Evolutionary conservation across 495 filamentous ascomycete species (phyloP).

Genomic region (Corynascus novoguineensis): DNA sequence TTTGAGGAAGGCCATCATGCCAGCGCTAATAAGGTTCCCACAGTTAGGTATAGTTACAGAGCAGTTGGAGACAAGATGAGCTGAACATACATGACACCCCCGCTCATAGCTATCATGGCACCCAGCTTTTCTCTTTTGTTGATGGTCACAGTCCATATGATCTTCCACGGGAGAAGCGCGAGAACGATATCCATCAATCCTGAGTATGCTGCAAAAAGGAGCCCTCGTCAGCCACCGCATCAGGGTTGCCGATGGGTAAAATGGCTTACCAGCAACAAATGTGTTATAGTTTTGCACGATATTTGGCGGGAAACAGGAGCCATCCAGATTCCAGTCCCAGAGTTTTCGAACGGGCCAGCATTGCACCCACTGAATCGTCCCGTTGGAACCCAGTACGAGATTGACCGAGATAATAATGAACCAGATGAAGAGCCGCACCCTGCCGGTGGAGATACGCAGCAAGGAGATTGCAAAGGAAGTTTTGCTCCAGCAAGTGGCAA

Average conservation of each 20-base stretch:
- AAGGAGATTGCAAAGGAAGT: constrained; percentile 13
- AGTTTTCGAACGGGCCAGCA: constrained; percentile 14
- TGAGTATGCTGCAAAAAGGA: neutral
- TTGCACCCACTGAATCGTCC: constrained; percentile 19
- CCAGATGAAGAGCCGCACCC: constrained; percentile 12
- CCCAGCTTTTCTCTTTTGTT: constrained; percentile 27
- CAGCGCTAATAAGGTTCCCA: neutral
- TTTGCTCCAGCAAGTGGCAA: constrained; percentile 18
- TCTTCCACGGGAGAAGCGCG: constrained; percentile 25
- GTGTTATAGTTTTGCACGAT: constrained; percentile 1
- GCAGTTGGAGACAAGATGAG: neutral
- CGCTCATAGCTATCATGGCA: constrained; percentile 24
- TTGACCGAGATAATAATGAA: constrained; percentile 26
- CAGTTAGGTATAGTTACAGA: neutral
- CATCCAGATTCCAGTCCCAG: constrained; percentile 2
- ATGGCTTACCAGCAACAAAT: constrained; percentile 13
- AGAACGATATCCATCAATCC: constrained; percentile 20
- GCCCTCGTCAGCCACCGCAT: neutral
- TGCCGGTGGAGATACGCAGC: constrained; percentile 10
- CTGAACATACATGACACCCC: constrained; percentile 17
- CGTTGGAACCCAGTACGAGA: constrained; percentile 17
- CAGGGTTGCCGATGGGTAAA: neutral
- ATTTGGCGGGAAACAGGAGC: neutral
- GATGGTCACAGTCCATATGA: constrained; percentile 23
- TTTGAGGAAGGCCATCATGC: constrained; percentile 18